Base-by-base conservation (phyloP, 2,329 filamentous ascomycete genomes). In the Ophiosphaerella narmari region DNA sequence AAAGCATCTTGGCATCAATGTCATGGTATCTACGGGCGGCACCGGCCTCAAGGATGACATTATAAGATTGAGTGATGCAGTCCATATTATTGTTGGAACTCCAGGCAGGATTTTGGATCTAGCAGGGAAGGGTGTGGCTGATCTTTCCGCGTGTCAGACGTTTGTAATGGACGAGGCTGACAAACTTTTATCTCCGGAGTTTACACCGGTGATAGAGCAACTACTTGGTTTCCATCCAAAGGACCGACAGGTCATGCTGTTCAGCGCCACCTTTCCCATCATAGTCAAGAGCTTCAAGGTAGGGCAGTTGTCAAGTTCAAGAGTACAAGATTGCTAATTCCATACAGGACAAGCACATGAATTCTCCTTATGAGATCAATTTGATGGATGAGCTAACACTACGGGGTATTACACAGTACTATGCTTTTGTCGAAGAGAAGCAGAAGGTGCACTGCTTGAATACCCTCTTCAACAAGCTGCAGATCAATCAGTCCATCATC, bases 151-250 rank as follows among this genome's bases (percentile, higher is more conserved):
- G 77, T 97, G 94, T 73, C 88, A 91, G 66, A 97, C 95, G 70
- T 99, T 99, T 73, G 91, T 99, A 77, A 99, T 99, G 94, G 94
- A 99, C 70, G 94, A 99, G 75, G 94, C 94, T 47, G 94, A 99
- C 77, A 99, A 99, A 80, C 86, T 99, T 54, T 84, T 99, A 43
- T 99, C 94, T 6, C 86, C 90, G 52, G 94, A 99, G 73, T 99
- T 99, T 72, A 99, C 94, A 6, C 91, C 93, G 23, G 92, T 96
- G 57, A 96, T 99, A 62, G 95, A 99, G 76, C 91, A 99, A 74
- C 82, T 99, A 18, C 82, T 99, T 42, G 88, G 90, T 59, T 97
- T 96, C 77, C 93, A 97, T 74, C 93, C 94, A 57, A 96, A 94
- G 75, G 93, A 99, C 71, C 89, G 94, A 51, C 94, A 99, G 77